phyloP scores from a whole-genome alignment of 2,329 filamentous ascomycete species.

The Acephala macrosclerotiorum region DNA sequence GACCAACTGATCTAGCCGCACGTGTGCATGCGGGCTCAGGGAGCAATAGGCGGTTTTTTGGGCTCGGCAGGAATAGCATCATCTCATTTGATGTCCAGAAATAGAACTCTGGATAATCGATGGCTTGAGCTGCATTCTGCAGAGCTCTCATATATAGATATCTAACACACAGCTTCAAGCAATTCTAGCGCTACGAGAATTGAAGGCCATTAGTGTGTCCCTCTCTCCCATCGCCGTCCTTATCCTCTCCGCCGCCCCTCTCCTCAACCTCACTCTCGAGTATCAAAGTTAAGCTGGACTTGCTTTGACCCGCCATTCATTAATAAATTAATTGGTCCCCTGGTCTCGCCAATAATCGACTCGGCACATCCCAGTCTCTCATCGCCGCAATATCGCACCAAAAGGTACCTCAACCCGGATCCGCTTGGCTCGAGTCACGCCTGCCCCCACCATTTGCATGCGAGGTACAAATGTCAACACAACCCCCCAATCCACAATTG shows the following conservation, averaged over 20 bases:
- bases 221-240: conserved; percentile 32
- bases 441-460: conserved; percentile 41
- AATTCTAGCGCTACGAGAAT: conserved; percentile 34
- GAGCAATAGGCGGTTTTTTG: conserved; percentile 41
- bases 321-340: conserved; percentile 51
- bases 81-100: conserved; percentile 46
- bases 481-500: conserved; percentile 64
- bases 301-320: conserved; percentile 47
- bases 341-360: conserved; percentile 45
- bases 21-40: conserved; percentile 40
- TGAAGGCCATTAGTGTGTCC: conserved; percentile 38
- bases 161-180: conserved; percentile 34
- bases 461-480: conserved; percentile 65
- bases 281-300: conserved; percentile 46
- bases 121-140: conserved; percentile 33
- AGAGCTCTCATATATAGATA: conserved; percentile 41
- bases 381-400: conserved; percentile 36
- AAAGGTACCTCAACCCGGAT: conserved; percentile 32
- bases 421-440: conserved; percentile 40
- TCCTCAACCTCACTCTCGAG: conserved; percentile 23
- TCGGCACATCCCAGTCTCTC: conserved; percentile 38
- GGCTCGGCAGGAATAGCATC: conserved; percentile 50
- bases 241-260: conserved; percentile 27
- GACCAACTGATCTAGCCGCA: conserved; percentile 40
- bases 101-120: conserved; percentile 52